Base-by-base conservation (phyloP, 208 protist species). In the Spongospora subterranea region DNA sequence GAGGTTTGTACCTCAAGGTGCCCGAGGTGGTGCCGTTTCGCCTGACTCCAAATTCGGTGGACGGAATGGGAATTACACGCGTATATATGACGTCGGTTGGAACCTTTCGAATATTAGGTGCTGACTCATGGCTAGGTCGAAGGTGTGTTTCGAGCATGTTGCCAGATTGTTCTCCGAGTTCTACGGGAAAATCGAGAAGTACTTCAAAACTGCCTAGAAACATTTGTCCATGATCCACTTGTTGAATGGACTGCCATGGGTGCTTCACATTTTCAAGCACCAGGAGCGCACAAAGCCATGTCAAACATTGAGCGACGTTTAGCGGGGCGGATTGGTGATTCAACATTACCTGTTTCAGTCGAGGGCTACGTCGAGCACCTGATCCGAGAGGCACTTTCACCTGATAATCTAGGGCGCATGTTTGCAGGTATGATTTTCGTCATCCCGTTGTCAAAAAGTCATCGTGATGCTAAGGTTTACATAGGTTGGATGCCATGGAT, bases 141-240 rank as follows among this genome's bases (percentile, higher is more conserved):
- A 88, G 98, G 98, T 0, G 95, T 94, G 0, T 99, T 98, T 92
- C 94, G 95, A 24, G 88, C 91, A 0, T 93, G 92, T 43, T 98
- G 96, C 91, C 95, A 97, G 91, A 91, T 96, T 0, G 95, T 96
- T 0, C 92, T 99, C 45, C 93, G 94, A 0, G 96, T 96, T 46
- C 94, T 98, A 82, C 94, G 97, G 92, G 93, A 94, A 38, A 97
- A 98, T 92, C 95, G 96, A 41, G 96, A 97, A 45, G 95, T 96
- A 38, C 94, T 99, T 20, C 96, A 98, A 95, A 97, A 95, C 50
- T 94, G 98, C 45, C 95, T 98, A 0, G 97, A 98, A 89, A 97
- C 97, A 20, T 96, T 98, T n/a, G 91, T 98, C 39, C 96, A 99
- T 92, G 98, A 99, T 90, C 98, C 98, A 29, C 94, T 98, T n/a